Base-by-base conservation (phyloP, 225 moss, liverwort and hornwort species). In the Climacium dendroides region DNA sequence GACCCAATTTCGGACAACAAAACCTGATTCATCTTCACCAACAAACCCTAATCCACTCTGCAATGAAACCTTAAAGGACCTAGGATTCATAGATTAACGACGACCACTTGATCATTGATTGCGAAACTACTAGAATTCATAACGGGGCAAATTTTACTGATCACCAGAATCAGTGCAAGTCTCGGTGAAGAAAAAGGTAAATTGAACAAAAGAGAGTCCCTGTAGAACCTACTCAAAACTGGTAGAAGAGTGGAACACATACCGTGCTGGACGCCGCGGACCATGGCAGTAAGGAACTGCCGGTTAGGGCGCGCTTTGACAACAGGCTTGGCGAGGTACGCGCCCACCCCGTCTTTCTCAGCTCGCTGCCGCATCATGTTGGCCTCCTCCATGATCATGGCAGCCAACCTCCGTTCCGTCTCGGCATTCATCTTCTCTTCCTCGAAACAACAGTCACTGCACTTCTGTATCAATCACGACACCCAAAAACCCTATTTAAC, bases 331-430 rank as follows among this genome's bases (percentile, higher is more conserved):
- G 89, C 90, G 48, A 98, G 89, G 80, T 96, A 98, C 41, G 96
- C 98, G 24, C 91, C 89, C 58, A 98, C 95, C 1, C 96, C 98
- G 63, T 96, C 95, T 48, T 87, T 91, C 87, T 96, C 98, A 79
- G 94, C 98, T 88, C 93, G 93, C 84, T 83, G 89, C 85, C 97
- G 94, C 92, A 98, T 91, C 80, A 90, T 89, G 85, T 86, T 94
- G n/a, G 97, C 95, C 83, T 98, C 98, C 84, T 98, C 98, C 96
- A 96, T 96, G 60, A 98, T 96, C 91, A 98, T 86, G 37, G 96
- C 92, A 15, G 96, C 98, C 88, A 98, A 87, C 85, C 85, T 91
- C 84, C 93, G 85, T 72, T 98, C 96, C 59, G 95, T 98, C 5
- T 96, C 96, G n/a, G 94, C 84, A 89, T 96, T 96, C 98, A 98